Base-by-base conservation (phyloP, 768 basidiomycete species). In the Boletus barrowsii region DNA sequence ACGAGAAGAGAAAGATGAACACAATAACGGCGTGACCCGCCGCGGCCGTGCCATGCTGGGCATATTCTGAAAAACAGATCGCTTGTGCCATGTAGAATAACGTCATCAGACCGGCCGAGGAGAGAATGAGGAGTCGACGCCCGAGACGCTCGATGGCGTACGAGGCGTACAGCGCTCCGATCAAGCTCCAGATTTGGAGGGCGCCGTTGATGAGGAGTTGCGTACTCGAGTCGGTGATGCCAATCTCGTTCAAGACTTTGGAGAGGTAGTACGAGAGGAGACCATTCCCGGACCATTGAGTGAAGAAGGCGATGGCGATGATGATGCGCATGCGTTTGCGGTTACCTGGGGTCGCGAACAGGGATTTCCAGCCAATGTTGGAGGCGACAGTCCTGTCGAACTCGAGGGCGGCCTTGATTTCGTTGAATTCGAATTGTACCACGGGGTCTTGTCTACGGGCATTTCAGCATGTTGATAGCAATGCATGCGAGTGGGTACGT, bases 351-450 rank as follows among this genome's bases (percentile, higher is more conserved):
- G 83, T 89, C 10, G 73, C 62, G 65, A 89, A 72, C 56, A 93
- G 79, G 4, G 86, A 76, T 57, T 79, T 83, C 84, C 84, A 92
- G 55, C 83, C 83, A 43, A 87, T 71, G 60, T 82, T 83, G 42
- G 78, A 68, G 17, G 78, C 76, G 45, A 83, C 83, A 10, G 65
- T 75, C 39, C 78, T 77, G 57, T 93, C 91, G 41, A 87, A 78
- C 3, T 84, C 80, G 49, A 92, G 80, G 26, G 87, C 84, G n/a
- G 85, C 79, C 73, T 83, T 89, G 75, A 93, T 93, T 71, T 91
- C 90, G 51, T 87, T 77, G 63, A 79, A 89, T 69, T 91, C 88
- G 62, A 86, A 89, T 57, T 79, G 74, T 42, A 89, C 84, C 24
- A 89, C 78, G 3, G 83, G 80, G 64, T 88, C 86, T 5, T 81